phyloP scores from a whole-genome alignment of 2,329 filamentous ascomycete genomes.

The Apiospora kogelbergensis region DNA sequence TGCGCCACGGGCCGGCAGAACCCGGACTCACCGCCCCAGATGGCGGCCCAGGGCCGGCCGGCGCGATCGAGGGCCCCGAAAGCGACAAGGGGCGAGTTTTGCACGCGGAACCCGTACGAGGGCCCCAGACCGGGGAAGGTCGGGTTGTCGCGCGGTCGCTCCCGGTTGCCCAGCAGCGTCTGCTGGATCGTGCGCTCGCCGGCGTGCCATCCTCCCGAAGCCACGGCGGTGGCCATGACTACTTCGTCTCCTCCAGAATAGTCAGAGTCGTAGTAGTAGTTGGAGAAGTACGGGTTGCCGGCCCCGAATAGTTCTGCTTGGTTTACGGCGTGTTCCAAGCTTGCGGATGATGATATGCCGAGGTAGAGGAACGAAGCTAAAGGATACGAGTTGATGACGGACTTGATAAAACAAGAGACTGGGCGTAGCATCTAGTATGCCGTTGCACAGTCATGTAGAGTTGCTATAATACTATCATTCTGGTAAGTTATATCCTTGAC shows the following conservation, averaged over 20 bases:
- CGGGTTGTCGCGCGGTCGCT: constrained; percentile 63
- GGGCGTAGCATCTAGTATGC: neutral
- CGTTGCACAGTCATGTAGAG: neutral
- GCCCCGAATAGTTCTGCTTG: neutral
- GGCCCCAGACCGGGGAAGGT: constrained; percentile 63
- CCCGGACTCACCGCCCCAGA: constrained; percentile 74
- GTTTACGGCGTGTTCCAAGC: neutral
- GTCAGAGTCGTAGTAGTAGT: neutral
- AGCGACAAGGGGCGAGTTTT: constrained; percentile 66
- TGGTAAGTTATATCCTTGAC: neutral
- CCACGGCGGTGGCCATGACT: neutral
- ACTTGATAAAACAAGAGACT: neutral
- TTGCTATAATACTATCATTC: neutral
- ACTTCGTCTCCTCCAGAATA: neutral
- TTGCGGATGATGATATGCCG: neutral
- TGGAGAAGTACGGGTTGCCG: neutral
- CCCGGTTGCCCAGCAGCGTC: constrained; percentile 47
- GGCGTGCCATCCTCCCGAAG: constrained; percentile 50
- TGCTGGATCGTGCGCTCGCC: constrained; percentile 67
- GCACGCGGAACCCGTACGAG: constrained; percentile 60
- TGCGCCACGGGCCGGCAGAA: constrained; percentile 65
- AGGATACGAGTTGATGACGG: neutral
- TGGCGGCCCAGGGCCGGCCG: constrained; percentile 70
- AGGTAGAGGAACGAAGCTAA: neutral
- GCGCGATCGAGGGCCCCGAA: constrained; percentile 69